Evolutionary conservation across 1,139 yeast genomes (phyloP).

Genomic region (Hanseniaspora gamundiae): DNA sequence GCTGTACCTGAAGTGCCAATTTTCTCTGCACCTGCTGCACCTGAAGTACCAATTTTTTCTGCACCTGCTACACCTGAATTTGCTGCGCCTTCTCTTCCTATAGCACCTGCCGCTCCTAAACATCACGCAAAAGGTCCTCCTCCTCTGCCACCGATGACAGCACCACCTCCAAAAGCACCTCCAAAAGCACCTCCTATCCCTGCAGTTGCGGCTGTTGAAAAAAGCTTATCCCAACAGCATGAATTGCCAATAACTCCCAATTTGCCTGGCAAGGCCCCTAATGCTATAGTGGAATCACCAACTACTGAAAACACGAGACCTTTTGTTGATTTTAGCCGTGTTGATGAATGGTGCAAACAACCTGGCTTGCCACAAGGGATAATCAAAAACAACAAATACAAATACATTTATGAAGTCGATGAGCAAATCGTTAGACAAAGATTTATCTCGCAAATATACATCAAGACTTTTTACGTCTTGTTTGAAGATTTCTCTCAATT

Average conservation of each 20-base stretch:
- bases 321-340: conserved; percentile 8
- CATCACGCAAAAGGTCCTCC: conserved; percentile 16
- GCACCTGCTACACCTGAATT: conserved; percentile 10
- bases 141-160: conserved; percentile 2
- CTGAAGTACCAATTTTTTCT: conserved; percentile 9
- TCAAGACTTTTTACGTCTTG: conserved; percentile 60
- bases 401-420: conserved; percentile 44
- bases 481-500: conserved; percentile 66
- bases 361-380: conserved; percentile 44
- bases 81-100: conserved; percentile 1
- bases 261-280: conserved; percentile 9
- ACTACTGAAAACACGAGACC: neutral
- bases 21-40: conserved; percentile 5
- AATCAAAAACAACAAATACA: conserved; percentile 29
- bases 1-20: conserved; percentile 14
- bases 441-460: neutral
- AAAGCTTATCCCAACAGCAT: neutral
- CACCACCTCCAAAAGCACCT: conserved; percentile 14
- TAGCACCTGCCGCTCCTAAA: conserved; percentile 12
- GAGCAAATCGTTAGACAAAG: conserved; percentile 12
- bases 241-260: neutral
- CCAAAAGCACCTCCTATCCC: conserved; percentile 13
- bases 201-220: conserved; percentile 12
- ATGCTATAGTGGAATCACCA: conserved; percentile 3
- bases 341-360: conserved; percentile 51